Evolutionary conservation across 257 asterid genomes (phyloP), one percentile per base, ranked within the genome.

Genomic region (Avicennia marina): DNA sequence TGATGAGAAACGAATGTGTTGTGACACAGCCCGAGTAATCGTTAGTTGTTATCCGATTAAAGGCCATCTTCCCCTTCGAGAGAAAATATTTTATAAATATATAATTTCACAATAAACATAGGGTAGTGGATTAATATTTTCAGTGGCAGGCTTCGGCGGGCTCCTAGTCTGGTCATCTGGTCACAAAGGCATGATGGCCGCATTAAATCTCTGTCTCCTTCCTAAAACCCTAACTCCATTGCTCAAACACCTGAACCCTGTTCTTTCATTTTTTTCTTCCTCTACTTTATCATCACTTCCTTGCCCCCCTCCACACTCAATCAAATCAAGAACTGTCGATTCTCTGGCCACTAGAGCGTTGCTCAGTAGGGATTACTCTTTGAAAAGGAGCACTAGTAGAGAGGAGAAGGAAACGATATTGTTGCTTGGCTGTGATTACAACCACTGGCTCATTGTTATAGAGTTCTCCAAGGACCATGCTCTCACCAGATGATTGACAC

Each of bases 381-480:
- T 94, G 5, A 85, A 62, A 68, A 85, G 89, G 63, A 72, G 75
- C 56, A 66, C 64, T 49, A 64, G 71, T 62, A 71, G 73, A 19
- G 99, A 93, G 51, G 94, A 89, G 31, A 82, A 90, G 74, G 99
- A 89, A 51, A 77, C 96, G 67, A 93, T 89, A 53, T 84, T 80
- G 94, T 53, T 93, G 38, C 99, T 97, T 22, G 99, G 99, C n/a
- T 93, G 99, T 69, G 99, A 93, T 72, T 93, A 93, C 64, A 93
- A 86, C 22, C 99, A 93, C 63, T 93, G 99, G 96, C 86, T 93
- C 34, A 82, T 93, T 57, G 99, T 93, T 31, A 80, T 93, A 97
- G 99, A 93, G 71, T 93, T 93, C 60, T 96, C 99, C 21, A 89
- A 89, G 46, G 99, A 93, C 80, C 99, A 96, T 55, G 89, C 91